phyloP scores from a whole-genome alignment of 768 basidiomycete genomes.

The Xerocomus brunneocitrinus region DNA sequence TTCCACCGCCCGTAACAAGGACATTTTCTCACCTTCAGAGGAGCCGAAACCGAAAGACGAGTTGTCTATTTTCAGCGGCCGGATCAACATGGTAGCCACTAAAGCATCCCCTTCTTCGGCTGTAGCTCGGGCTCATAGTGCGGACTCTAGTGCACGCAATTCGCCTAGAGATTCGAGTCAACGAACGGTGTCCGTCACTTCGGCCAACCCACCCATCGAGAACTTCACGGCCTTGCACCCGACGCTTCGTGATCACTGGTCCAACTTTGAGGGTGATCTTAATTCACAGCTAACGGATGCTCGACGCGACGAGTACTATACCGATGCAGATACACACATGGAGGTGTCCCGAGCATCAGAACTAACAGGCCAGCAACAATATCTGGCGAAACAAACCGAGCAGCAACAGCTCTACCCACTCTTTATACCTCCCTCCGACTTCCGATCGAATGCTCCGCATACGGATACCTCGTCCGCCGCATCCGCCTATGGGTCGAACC shows the following conservation, averaged over 20 bases:
- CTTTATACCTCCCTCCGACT: slow-evolving; percentile 18
- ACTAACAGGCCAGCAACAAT: background rate
- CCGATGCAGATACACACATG: slow-evolving; percentile 19
- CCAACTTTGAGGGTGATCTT: slow-evolving; percentile 53
- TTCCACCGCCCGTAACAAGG: slow-evolving; percentile 39
- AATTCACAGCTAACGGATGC: slow-evolving; percentile 44
- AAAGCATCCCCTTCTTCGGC: slow-evolving; percentile 33
- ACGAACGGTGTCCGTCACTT: slow-evolving; percentile 31
- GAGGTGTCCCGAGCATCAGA: slow-evolving; percentile 4
- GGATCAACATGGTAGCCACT: slow-evolving; percentile 58
- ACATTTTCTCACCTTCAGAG: slow-evolving; percentile 55
- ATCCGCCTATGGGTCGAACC: slow-evolving; percentile 6
- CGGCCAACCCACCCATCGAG: slow-evolving; percentile 11
- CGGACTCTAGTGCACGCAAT: background rate
- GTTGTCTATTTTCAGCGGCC: slow-evolving; percentile 71
- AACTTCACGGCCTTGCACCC: slow-evolving; percentile 50
- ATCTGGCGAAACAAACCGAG: slow-evolving; percentile 16
- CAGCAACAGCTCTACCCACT: slow-evolving; percentile 23
- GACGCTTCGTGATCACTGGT: slow-evolving; percentile 50
- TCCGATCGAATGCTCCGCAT: slow-evolving; percentile 6
- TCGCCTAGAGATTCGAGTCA: slow-evolving; percentile 22
- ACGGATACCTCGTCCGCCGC: background rate
- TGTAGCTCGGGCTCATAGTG: slow-evolving; percentile 8
- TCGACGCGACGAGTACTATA: slow-evolving; percentile 22
- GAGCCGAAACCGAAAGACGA: slow-evolving; percentile 55